Evolutionary conservation across 768 basidiomycete genomes (phyloP).

Genomic region (Boletus edulis): DNA sequence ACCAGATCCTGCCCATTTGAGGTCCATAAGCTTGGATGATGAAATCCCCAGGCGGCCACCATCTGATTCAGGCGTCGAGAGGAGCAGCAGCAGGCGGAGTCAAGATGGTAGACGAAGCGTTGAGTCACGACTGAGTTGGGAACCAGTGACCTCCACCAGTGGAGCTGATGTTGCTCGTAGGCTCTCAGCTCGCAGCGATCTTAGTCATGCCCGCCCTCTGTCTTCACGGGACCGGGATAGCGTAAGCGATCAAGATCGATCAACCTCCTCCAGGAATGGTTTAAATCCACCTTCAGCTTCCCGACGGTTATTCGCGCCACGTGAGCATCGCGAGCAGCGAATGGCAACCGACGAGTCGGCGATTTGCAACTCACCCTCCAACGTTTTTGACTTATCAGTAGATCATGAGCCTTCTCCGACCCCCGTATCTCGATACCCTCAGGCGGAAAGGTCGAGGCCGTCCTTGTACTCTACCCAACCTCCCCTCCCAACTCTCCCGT

Average conservation of each 20-base stretch:
- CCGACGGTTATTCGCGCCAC: slow-evolving; percentile 55
- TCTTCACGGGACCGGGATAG: slow-evolving; percentile 27
- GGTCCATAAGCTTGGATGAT: slow-evolving; percentile 56
- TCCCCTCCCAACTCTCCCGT: slow-evolving; percentile 57
- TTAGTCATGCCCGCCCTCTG: slow-evolving; percentile 21
- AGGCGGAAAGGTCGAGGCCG: slow-evolving; percentile 41
- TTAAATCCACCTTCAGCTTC: slow-evolving; percentile 32
- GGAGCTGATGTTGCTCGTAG: slow-evolving; percentile 28
- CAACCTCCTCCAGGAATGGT: slow-evolving; percentile 21
- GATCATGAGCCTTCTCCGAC: slow-evolving; percentile 49
- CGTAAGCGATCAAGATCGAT: slow-evolving; percentile 26
- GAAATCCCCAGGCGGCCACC: slow-evolving; percentile 37
- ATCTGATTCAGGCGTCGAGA: slow-evolving; percentile 34
- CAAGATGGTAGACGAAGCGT: slow-evolving; percentile 57
- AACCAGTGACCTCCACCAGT: slow-evolving; percentile 25
- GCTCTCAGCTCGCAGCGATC: slow-evolving; percentile 25
- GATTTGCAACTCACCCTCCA: slow-evolving; percentile 19
- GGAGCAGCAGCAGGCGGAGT: slow-evolving; percentile 44
- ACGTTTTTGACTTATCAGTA: slow-evolving; percentile 30
- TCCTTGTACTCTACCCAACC: slow-evolving; percentile 53
- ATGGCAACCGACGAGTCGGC: slow-evolving; percentile 6
- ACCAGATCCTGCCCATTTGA: slow-evolving; percentile 36
- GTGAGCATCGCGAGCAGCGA: slow-evolving; percentile 52
- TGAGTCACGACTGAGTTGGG: slow-evolving; percentile 48
- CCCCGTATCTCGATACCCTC: slow-evolving; percentile 36